Conservation (phyloP, 2,329 filamentous ascomycete genomes). For the Kalaharituber pfeilii region DNA sequence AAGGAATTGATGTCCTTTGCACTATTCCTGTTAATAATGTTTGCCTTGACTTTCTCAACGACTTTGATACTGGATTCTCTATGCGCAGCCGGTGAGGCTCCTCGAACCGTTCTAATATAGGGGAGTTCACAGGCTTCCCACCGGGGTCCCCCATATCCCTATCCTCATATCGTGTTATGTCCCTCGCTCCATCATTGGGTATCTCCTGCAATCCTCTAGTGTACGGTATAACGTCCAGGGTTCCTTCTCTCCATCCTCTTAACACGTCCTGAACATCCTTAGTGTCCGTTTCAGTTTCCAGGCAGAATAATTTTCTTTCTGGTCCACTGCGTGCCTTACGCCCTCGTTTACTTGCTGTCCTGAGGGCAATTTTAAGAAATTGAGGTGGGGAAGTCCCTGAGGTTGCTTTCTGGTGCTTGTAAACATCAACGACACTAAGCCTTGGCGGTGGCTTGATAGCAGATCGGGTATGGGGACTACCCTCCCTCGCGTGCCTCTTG, state of each 20-base stretch:
- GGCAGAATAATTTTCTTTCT: slow-evolving; percentile 13
- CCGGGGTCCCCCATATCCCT: background rate
- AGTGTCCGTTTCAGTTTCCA: slow-evolving; percentile 16
- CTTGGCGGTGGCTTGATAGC: background rate
- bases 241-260: slow-evolving; percentile 17
- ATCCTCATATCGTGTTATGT: background rate
- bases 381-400: slow-evolving; percentile 2
- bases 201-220: background rate
- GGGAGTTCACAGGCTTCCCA: background rate
- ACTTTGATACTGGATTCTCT: background rate
- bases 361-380: slow-evolving; percentile 16
- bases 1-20: background rate
- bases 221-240: slow-evolving; percentile 6
- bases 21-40: background rate
- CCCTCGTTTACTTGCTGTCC: slow-evolving; percentile 9
- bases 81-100: background rate
- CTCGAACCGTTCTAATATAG: background rate
- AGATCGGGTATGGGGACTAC: too few relatives aligned
- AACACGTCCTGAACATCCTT: slow-evolving; percentile 15
- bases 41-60: background rate
- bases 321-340: slow-evolving; percentile 15
- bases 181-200: background rate
- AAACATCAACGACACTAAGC: background rate
- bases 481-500: background rate
- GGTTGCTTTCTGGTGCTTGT: background rate